Evolutionary conservation across 2,329 filamentous ascomycete species (phyloP), one percentile per base, ranked within the genome.

Genomic region (Aspergillus chevalieri): DNA sequence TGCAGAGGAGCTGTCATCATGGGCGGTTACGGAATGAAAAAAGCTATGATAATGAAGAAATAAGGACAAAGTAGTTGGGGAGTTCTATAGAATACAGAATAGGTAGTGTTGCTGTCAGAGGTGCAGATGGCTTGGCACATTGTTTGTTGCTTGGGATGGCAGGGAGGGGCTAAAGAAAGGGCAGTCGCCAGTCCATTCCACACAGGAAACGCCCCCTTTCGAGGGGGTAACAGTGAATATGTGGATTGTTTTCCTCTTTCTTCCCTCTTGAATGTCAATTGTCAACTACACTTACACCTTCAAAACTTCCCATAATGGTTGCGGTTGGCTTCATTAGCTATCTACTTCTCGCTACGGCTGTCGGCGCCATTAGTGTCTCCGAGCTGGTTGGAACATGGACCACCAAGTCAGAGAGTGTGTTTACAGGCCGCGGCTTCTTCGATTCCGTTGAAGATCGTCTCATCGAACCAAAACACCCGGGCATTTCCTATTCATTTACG

Each of bases 401-500:
- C 14, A 85, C 82, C 43, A 89, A 88, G 67, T 84, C 83, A 22
- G 81, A 79, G 62, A 79, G 81, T 53, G 85, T 86, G 38, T 63
- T 87, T 42, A 88, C 85, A 7, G 85, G 10, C 22, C 38, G 87
- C 84, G 79, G 75, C 59, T 87, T 88, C 68, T 88, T 86, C 61
- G 79, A 88, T 67, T 81, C 83, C 3, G 70, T 81, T 46, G 77
- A 81, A 49, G 85, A 88, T 59, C 73, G 73, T 54, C 75, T 89
- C 52, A 79, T 81, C 56, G 85, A 89, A 66, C 85, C 85, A 14
- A 72, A 70, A 6, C 74, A 81, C 53, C 80, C 85, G 0, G 85
- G 85, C 21, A 85, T 87, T 55, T 87, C 85, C 14, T 89, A 87
- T 70, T 88, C 85, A 9, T 89, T 89, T 67, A 84, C 82, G 3